A percentile compares a stretch with the other conserved stretches of the same genome.
Conservation (phyloP, 257 asterid species). For the Craterostigma plantagineum region DNA sequence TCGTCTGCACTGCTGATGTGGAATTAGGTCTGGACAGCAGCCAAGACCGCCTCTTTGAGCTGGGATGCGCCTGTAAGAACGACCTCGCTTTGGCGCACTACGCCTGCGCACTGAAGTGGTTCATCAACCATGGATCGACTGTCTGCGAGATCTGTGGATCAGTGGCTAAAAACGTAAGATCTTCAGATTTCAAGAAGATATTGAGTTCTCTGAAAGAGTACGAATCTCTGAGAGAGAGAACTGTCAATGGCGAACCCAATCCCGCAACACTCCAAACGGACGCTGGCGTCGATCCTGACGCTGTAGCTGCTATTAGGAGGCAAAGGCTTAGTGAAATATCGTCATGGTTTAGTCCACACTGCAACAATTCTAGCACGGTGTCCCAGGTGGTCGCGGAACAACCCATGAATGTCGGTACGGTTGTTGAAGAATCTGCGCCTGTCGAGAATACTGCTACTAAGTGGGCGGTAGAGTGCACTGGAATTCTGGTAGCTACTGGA, state of each 20-base stretch:
- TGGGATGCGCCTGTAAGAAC: conserved; percentile 79
- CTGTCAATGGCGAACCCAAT: conserved; percentile 60
- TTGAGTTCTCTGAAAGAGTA: conserved; percentile 52
- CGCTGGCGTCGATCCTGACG: conserved; percentile 77
- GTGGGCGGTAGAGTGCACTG: conserved; percentile 87
- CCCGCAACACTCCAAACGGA: conserved; percentile 26
- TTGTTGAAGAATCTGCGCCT: conserved; percentile 33
- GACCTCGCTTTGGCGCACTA: conserved; percentile 85
- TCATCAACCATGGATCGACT: conserved; percentile 79
- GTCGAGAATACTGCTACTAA: conserved; percentile 53
- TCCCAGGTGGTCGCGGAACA: conserved; percentile 42
- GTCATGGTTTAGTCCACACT: conserved; percentile 72
- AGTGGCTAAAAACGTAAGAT: conserved; percentile 36
- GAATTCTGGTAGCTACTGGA: conserved; percentile 81
- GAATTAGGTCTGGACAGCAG: conserved; percentile 46
- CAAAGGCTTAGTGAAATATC: conserved; percentile 81
- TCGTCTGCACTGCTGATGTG: conserved; percentile 53
- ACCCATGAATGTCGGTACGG: conserved; percentile 29
- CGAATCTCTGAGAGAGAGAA: conserved; percentile 47
- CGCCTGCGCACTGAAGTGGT: conserved; percentile 90
- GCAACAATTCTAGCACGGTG: conserved; percentile 19
- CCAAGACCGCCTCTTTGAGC: conserved; percentile 50
- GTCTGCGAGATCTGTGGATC: conserved; percentile 77
- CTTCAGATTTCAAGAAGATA: conserved; percentile 47
- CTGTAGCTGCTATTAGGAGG: conserved; percentile 81